phyloP scores from a whole-genome alignment of 1,284 basidiomycete genomes.

The Peniophora sp. region DNA sequence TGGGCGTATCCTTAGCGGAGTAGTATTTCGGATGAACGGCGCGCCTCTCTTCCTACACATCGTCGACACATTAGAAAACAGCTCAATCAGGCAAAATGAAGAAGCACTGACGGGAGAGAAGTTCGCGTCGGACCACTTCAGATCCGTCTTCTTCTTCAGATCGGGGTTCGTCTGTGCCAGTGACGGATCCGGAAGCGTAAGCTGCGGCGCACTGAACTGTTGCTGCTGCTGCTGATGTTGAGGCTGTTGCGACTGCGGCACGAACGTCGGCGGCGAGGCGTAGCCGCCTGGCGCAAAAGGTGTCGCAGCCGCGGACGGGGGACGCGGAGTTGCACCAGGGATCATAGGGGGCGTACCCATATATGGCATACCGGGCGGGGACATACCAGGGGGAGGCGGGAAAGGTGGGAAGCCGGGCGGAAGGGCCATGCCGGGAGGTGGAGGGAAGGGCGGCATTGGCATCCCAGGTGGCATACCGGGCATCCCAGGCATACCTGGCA shows the following conservation, averaged over 20 bases:
- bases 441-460: slow-evolving; percentile 16
- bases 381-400: slow-evolving; percentile 10
- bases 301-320: slow-evolving; percentile 8
- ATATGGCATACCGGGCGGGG: slow-evolving; percentile 10
- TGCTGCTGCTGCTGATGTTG: background rate
- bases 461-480: slow-evolving; percentile 17
- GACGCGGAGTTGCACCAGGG: slow-evolving; percentile 9
- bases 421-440: slow-evolving; percentile 17
- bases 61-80: background rate
- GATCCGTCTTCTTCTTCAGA: slow-evolving; percentile 70
- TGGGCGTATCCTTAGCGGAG: slow-evolving; percentile 35
- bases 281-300: background rate
- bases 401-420: slow-evolving; percentile 33
- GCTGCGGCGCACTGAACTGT: slow-evolving; percentile 22
- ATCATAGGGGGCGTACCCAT: slow-evolving; percentile 19
- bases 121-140: slow-evolving; percentile 72
- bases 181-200: slow-evolving; percentile 49
- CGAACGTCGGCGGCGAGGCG: slow-evolving; percentile 6
- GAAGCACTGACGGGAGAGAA: slow-evolving; percentile 56
- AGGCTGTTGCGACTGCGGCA: background rate
- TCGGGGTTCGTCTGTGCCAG: slow-evolving; percentile 59
- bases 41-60: slow-evolving; percentile 69
- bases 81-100: background rate
- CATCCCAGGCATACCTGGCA: slow-evolving; percentile 24
- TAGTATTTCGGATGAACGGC: slow-evolving; percentile 71